Percentiles rank a stretch among this genome's conserved stretches.
Conservation (phyloP, 202 grass and related monocot genomes). For the Eragrostis tef region DNA sequence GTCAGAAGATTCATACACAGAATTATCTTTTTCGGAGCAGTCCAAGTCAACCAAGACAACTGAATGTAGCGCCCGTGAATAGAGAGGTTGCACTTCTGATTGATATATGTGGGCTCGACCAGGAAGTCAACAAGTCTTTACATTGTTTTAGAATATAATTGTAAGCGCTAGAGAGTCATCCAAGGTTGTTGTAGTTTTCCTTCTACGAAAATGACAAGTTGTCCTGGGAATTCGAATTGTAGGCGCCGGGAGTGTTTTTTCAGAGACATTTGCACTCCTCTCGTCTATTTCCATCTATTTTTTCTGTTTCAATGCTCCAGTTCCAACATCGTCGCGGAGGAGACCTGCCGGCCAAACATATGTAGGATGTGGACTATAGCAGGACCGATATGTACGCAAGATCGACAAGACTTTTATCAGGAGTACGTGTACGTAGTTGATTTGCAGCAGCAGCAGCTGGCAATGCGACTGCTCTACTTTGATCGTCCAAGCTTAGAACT, state of each 20-base stretch:
- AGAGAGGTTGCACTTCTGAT: background rate
- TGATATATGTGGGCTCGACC: background rate
- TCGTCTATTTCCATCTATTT: background rate
- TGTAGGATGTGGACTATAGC: background rate
- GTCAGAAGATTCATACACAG: background rate
- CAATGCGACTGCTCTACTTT: background rate
- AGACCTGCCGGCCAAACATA: background rate
- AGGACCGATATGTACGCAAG: background rate
- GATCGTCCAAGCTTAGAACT: background rate
- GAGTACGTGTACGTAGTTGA: slow-evolving; percentile 13
- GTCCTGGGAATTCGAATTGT: background rate
- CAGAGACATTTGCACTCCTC: no score
- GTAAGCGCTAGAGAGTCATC: background rate
- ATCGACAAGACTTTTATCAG: background rate
- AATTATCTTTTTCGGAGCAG: background rate
- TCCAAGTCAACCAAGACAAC: slow-evolving; percentile 24
- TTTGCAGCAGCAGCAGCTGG: background rate
- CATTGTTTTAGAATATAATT: background rate
- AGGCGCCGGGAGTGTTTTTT: background rate
- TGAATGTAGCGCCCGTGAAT: background rate
- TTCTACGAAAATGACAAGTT: background rate
- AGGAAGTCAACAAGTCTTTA: slow-evolving; percentile 10
- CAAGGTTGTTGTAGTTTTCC: background rate
- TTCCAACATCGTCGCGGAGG: background rate
- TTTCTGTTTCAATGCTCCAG: background rate